A percentile compares a stretch with the other conserved stretches of the same genome.
These are phyloP conservation scores for Hypoxylon sp. DNA, from an alignment of 2,329 filamentous ascomycete species.

Conservation along the genomic window DNA sequence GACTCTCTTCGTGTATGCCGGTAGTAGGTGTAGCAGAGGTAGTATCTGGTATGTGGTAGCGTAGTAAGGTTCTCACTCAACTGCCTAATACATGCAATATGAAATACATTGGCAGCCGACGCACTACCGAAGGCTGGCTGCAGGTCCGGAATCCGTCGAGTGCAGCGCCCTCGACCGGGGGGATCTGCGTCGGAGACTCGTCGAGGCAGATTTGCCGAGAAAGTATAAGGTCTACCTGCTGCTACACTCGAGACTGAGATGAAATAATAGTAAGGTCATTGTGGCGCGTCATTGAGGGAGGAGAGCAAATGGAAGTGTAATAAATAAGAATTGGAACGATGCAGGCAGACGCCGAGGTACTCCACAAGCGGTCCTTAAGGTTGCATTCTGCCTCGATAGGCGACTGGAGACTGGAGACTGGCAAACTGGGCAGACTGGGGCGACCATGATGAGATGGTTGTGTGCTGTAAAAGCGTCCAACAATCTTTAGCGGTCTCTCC, in stretches of 20 bases:
- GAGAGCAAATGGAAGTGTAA: slow-evolving; percentile 16
- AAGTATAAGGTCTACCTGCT: neutral
- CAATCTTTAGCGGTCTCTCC: slow-evolving; percentile 29
- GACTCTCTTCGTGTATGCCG: slow-evolving; percentile 38
- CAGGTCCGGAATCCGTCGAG: slow-evolving; percentile 31
- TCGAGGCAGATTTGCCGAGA: slow-evolving; percentile 21
- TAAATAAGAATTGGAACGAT: slow-evolving; percentile 26
- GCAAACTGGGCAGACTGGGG: slow-evolving; percentile 2
- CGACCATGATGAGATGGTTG: slow-evolving; percentile 19
- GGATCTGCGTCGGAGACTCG: neutral
- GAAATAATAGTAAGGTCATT: slow-evolving; percentile 17
- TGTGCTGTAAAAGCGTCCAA: slow-evolving; percentile 8
- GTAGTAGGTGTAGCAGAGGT: slow-evolving; percentile 14
- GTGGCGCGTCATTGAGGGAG: slow-evolving; percentile 23
- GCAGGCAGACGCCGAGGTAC: slow-evolving; percentile 11
- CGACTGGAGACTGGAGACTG: slow-evolving; percentile 1
- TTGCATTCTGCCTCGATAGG: slow-evolving; percentile 29
- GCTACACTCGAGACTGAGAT: neutral
- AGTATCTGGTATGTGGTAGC: slow-evolving; percentile 7
- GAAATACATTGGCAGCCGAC: slow-evolving; percentile 10
- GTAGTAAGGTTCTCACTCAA: slow-evolving; percentile 29
- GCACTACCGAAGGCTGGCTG: slow-evolving; percentile 40
- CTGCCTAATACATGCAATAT: slow-evolving; percentile 20
- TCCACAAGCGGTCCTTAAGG: slow-evolving; percentile 23
- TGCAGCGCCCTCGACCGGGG: slow-evolving; percentile 27